Conservation (phyloP, 1,284 basidiomycete species). For the Microbotryomycetes sp. region DNA sequence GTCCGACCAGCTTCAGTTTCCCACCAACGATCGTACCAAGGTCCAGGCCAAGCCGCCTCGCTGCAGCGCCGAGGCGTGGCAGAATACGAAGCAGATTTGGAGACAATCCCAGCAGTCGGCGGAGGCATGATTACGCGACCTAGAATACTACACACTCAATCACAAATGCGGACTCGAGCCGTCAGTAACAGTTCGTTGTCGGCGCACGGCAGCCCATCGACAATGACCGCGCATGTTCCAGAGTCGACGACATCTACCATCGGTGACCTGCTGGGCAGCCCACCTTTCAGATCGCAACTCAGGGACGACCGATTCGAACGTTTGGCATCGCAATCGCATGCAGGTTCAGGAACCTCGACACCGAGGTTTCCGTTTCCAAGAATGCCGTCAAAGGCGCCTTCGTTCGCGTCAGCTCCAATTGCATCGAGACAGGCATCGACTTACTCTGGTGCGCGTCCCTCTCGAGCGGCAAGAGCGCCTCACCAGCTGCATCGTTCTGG, state of each 20-base stretch:
- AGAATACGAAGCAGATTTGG: conserved; percentile 43
- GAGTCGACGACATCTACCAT: neutral
- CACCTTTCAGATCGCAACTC: neutral
- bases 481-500: neutral
- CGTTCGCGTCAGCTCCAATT: neutral
- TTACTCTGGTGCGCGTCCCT: neutral
- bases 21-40: neutral
- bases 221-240: neutral
- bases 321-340: neutral
- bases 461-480: neutral
- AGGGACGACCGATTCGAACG: neutral
- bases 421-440: neutral
- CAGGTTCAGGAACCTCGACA: conserved; percentile 13
- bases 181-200: conserved; percentile 40
- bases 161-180: conserved; percentile 51
- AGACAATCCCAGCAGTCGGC: conserved; percentile 68
- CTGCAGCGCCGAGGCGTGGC: conserved; percentile 36
- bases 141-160: conserved; percentile 65
- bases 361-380: conserved; percentile 26
- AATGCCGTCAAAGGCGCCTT: neutral
- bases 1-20: conserved; percentile 1
- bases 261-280: neutral
- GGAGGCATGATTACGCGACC: conserved; percentile 68
- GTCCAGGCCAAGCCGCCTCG: conserved; percentile 30
- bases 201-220: conserved; percentile 28